Evolutionary conservation across 2,329 filamentous ascomycete species (phyloP).

Genomic region (Fusarium sp.): DNA sequence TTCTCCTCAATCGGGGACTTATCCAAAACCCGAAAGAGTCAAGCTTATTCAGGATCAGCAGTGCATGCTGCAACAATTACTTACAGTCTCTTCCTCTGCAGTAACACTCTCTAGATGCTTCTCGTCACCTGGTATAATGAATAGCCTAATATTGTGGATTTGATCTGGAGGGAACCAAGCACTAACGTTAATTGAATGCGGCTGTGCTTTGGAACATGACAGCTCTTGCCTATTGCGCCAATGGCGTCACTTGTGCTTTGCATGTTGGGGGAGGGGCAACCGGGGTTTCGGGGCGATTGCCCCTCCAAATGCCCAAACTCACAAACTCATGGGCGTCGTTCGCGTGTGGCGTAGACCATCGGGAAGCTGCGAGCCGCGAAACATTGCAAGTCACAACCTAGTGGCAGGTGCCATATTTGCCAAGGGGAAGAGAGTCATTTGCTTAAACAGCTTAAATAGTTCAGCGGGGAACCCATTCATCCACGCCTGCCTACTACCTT

Average conservation of each 20-base stretch:
- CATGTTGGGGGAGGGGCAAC: slow-evolving; percentile 36
- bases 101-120: background rate
- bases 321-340: slow-evolving; percentile 7
- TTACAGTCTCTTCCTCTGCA: background rate
- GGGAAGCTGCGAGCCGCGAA: slow-evolving; percentile 23
- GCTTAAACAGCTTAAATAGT: slow-evolving; percentile 42
- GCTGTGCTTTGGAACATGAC: slow-evolving; percentile 30
- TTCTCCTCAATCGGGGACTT: too few relatives aligned
- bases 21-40: background rate
- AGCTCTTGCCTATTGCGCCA: slow-evolving; percentile 23
- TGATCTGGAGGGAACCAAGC: background rate
- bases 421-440: slow-evolving; percentile 28
- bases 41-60: slow-evolving; percentile 13
- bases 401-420: slow-evolving; percentile 29
- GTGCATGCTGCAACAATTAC: slow-evolving; percentile 9
- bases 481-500: background rate
- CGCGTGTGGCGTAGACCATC: slow-evolving; percentile 27
- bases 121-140: background rate
- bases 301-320: slow-evolving; percentile 31
- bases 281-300: slow-evolving; percentile 30
- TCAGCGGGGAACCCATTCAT: background rate
- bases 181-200: slow-evolving; percentile 5
- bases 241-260: slow-evolving; percentile 39
- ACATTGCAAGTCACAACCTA: slow-evolving; percentile 38
- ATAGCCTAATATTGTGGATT: background rate